phyloP scores from a whole-genome alignment of 257 asterid genomes.

The Scutellaria galericulata region DNA sequence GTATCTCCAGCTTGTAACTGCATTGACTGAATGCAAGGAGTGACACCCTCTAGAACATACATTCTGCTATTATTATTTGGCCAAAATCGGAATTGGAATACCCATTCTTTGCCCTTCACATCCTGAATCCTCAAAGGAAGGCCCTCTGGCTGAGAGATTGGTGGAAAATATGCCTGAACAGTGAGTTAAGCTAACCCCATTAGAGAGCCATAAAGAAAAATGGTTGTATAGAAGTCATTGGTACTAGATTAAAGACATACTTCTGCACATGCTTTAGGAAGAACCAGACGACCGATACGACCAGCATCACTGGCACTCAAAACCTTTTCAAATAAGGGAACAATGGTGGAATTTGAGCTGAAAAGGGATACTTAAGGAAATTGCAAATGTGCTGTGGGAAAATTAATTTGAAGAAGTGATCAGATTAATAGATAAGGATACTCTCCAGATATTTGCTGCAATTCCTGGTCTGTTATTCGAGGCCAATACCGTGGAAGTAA shows the following conservation, averaged over 20 bases:
- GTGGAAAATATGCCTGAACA: slow-evolving; percentile 93
- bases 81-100: slow-evolving; percentile 96
- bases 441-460: slow-evolving; percentile 97
- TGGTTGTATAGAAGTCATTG: not conserved
- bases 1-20: slow-evolving; percentile 98
- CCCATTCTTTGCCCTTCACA: slow-evolving; percentile 97
- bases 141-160: slow-evolving; percentile 96
- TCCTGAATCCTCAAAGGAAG: slow-evolving; percentile 98
- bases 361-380: slow-evolving; percentile 58
- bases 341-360: slow-evolving; percentile 86
- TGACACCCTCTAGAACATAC: slow-evolving; percentile 97
- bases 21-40: slow-evolving; percentile 98
- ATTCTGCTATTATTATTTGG: slow-evolving; percentile 96
- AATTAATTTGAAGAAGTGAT: no score
- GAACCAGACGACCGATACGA: slow-evolving; percentile 96
- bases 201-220: slow-evolving; percentile 20
- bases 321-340: slow-evolving; percentile 96
- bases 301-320: slow-evolving; percentile 99
- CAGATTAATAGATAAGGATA: slow-evolving; percentile 58
- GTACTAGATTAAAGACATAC: slow-evolving; percentile 49
- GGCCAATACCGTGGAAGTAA: slow-evolving; percentile 99
- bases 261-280: slow-evolving; percentile 99
- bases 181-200: slow-evolving; percentile 19
- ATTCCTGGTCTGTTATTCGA: slow-evolving; percentile 90
- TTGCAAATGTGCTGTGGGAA: no score